Base-by-base conservation (phyloP, 2,329 filamentous ascomycete genomes). In the Purpureocillium lavendulum region DNA sequence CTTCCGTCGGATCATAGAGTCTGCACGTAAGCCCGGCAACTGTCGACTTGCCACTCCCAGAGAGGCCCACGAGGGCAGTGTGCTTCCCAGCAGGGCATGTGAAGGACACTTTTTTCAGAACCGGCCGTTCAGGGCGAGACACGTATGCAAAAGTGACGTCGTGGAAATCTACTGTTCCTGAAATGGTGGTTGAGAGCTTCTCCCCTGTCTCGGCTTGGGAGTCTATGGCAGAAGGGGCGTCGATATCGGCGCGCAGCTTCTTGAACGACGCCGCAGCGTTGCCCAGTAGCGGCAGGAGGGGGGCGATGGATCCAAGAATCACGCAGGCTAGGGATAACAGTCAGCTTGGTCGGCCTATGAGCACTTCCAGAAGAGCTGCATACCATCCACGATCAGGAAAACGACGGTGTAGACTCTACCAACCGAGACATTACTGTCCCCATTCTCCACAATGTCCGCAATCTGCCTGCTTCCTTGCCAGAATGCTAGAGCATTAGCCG, bases 401-500 rank as follows among this genome's bases (percentile, higher is more conserved):
- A 82, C 75, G 24, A 81, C 77, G 1, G 77, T 79, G 47, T 81
- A 82, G 13, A 78, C 65, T n/a, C 62, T 56, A 30, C 69, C 67
- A 8, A 71, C 61, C 1, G 63, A 64, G 4, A 60, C 52, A 14
- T 57, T 58, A 18, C 52, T 45, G 1, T 51, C 51, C 16, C 55
- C 53, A 4, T 60, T 59, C 4, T 57, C 54, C 7, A 64, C 57
- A 2, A 63, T 54, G 7, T 60, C 54, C 13, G 63, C 62, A 47
- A 70, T 69, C 38, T 69, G 69, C 29, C 62, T 66, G 45, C 75
- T 79, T 35, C 80, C 80, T 53, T 82, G 72, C 77, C 78, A 84
- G 51, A 82, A 84, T 0, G 80, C 77, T 12, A 84, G 62, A 2
- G 76, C 77, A 52, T 83, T 84, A 7, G 77, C 77, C 2, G 76